Conservation (phyloP, 2,329 filamentous ascomycete species). For the Neonectria sp. region DNA sequence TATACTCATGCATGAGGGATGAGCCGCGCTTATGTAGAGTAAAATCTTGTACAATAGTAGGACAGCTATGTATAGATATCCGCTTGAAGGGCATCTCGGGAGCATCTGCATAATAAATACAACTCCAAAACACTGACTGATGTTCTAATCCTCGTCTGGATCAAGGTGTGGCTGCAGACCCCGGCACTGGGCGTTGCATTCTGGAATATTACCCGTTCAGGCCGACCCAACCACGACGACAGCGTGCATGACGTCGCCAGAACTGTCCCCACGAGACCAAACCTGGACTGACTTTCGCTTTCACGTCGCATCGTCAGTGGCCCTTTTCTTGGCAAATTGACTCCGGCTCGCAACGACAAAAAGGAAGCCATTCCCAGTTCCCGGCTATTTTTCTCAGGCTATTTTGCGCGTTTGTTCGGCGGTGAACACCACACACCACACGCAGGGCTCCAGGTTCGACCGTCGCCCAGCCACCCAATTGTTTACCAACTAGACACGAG, state of each 20-base stretch:
- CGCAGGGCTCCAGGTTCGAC: constrained; percentile 7
- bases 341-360: not conserved
- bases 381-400: not conserved
- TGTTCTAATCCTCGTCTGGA: not conserved
- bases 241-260: constrained; percentile 21
- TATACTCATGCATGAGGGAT: constrained; percentile 24
- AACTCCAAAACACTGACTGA: not conserved
- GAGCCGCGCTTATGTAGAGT: constrained; percentile 33
- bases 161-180: not conserved
- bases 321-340: not conserved
- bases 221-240: constrained; percentile 11
- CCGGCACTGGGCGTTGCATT: constrained; percentile 17
- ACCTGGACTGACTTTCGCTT: constrained; percentile 3
- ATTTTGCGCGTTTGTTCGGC: not conserved
- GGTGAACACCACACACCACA: not conserved
- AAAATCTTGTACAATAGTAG: constrained; percentile 32
- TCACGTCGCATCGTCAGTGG: not conserved
- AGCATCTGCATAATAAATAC: not conserved
- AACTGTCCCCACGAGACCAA: constrained; percentile 17
- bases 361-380: not conserved
- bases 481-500: constrained; percentile 39
- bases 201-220: constrained; percentile 32
- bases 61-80: not conserved
- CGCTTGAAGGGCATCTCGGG: not conserved
- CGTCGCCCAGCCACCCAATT: constrained; percentile 49